Conservation (phyloP, 1,284 basidiomycete species). For the Agroathelia rolfsii region DNA sequence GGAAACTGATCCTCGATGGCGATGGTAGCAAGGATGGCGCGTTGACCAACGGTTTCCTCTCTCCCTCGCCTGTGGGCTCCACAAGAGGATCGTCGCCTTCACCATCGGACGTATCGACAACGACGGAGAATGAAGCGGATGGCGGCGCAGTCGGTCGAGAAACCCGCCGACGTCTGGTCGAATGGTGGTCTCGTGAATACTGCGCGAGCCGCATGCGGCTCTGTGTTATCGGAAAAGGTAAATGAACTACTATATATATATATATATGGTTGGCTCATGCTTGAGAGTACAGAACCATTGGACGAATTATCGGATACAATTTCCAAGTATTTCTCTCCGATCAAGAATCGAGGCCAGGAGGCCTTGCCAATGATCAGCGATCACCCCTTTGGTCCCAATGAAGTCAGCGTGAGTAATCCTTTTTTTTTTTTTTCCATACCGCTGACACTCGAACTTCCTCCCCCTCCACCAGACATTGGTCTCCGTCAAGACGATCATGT, state of each 20-base stretch:
- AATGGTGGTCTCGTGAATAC: slow-evolving; percentile 61
- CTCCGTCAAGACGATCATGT: slow-evolving; percentile 85
- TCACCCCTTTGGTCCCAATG: slow-evolving; percentile 66
- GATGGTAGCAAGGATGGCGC: too few relatives aligned
- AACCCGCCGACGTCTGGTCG: slow-evolving; percentile 49
- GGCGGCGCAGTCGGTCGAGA: slow-evolving; percentile 35
- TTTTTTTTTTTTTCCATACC: slow-evolving; percentile 1
- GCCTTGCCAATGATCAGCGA: slow-evolving; percentile 62
- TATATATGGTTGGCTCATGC: slow-evolving; percentile 1
- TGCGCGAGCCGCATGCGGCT: slow-evolving; percentile 62
- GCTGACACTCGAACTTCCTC: slow-evolving; percentile 7
- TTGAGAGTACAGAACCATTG: slow-evolving; percentile 53
- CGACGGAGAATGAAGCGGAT: slow-evolving; percentile 13
- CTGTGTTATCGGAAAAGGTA: slow-evolving; percentile 66
- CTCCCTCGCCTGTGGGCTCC: too few relatives aligned
- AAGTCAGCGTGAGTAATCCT: slow-evolving; percentile 57
- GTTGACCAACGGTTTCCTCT: too few relatives aligned
- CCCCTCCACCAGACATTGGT: slow-evolving; percentile 84
- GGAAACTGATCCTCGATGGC: too few relatives aligned
- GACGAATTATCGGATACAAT: slow-evolving; percentile 68
- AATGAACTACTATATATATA: slow-evolving; percentile 2
- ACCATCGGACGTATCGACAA: slow-evolving; percentile 40
- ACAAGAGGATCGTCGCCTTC: slow-evolving; percentile 56
- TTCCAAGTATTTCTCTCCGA: slow-evolving; percentile 70
- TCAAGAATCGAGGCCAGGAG: slow-evolving; percentile 61